Percentiles rank a stretch among this genome's conserved stretches.
Conservation (phyloP, 2,329 filamentous ascomycete species). For the Penicillium sp. region DNA sequence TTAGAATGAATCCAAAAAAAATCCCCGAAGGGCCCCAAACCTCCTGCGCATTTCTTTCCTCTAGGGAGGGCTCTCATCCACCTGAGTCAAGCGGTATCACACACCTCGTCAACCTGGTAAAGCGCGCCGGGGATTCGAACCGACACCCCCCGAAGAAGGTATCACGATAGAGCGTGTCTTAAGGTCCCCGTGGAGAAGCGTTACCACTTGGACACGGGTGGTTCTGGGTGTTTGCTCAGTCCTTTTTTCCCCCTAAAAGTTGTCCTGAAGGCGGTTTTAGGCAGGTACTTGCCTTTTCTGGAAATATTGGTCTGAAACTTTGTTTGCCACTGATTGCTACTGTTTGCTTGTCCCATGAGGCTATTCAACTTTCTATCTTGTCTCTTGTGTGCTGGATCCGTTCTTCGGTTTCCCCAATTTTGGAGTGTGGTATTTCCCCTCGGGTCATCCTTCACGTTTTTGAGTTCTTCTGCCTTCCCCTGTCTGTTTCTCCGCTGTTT, state of each 20-base stretch:
- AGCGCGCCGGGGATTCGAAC: not conserved
- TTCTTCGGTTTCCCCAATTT: not conserved
- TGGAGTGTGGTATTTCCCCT: not conserved
- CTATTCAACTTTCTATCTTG: not conserved
- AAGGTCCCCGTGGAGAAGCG: not conserved
- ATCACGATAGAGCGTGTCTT: not conserved
- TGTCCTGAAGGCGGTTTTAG: not conserved
- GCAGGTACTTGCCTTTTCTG: not conserved
- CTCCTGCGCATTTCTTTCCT: not conserved
- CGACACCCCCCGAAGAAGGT: not conserved
- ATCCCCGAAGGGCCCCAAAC: slow-evolving; percentile 3
- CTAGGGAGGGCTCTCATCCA: not conserved
- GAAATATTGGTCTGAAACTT: not conserved
- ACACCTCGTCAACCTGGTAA: slow-evolving; percentile 7
- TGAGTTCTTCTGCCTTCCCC: not conserved
- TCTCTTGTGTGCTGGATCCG: not conserved
- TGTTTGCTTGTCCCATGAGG: not conserved
- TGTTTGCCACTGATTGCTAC: not conserved
- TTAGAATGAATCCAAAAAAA: not conserved
- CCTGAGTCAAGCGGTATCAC: slow-evolving; percentile 5
- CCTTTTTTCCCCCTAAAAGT: not conserved
- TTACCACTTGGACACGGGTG: not conserved
- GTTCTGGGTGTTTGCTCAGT: not conserved
- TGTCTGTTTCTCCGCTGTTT: too few species aligned
- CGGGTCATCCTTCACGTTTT: not conserved